These are phyloP conservation scores for Chaetomium cochliodes DNA, from an alignment of 495 filamentous ascomycete species.

Conservation along the genomic window DNA sequence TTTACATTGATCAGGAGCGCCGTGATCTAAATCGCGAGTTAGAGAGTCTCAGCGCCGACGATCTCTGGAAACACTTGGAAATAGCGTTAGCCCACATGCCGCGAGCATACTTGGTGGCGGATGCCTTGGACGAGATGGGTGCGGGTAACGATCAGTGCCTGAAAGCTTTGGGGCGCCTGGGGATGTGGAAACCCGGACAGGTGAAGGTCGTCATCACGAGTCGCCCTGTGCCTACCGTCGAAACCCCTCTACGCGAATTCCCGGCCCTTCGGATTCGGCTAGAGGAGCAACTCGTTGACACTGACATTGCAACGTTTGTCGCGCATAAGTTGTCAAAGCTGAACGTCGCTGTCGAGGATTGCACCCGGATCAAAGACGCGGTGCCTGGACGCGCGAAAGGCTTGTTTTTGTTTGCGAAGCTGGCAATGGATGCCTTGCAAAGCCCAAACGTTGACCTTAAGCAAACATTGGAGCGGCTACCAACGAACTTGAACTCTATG, in stretches of 20 bases:
- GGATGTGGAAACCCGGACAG: constrained; percentile 36
- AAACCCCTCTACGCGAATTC: constrained; percentile 24
- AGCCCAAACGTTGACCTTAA: constrained; percentile 25
- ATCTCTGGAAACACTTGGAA: constrained; percentile 30
- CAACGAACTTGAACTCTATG: constrained; percentile 45
- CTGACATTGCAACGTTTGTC: constrained; percentile 46
- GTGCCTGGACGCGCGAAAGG: constrained; percentile 35
- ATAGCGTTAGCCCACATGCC: constrained; percentile 33
- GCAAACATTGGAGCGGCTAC: constrained; percentile 31
- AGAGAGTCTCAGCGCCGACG: constrained; percentile 23
- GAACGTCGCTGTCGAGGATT: constrained; percentile 20
- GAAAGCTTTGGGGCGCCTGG: constrained; percentile 34
- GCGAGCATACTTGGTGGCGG: constrained; percentile 46
- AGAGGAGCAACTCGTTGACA: constrained; percentile 42
- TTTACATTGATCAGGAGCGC: constrained; percentile 19
- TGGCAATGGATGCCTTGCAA: constrained; percentile 48
- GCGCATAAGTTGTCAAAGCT: constrained; percentile 25
- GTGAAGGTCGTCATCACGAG: constrained; percentile 49
- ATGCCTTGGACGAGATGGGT: constrained; percentile 50
- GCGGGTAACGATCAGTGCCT: constrained; percentile 43
- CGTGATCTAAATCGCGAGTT: constrained; percentile 12
- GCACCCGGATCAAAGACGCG: constrained; percentile 21
- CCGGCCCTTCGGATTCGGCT: constrained; percentile 35
- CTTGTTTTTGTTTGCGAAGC: constrained; percentile 48
- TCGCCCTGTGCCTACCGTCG: constrained; percentile 40